Conservation (phyloP, 768 basidiomycete genomes). For the Termitomyces sp. region DNA sequence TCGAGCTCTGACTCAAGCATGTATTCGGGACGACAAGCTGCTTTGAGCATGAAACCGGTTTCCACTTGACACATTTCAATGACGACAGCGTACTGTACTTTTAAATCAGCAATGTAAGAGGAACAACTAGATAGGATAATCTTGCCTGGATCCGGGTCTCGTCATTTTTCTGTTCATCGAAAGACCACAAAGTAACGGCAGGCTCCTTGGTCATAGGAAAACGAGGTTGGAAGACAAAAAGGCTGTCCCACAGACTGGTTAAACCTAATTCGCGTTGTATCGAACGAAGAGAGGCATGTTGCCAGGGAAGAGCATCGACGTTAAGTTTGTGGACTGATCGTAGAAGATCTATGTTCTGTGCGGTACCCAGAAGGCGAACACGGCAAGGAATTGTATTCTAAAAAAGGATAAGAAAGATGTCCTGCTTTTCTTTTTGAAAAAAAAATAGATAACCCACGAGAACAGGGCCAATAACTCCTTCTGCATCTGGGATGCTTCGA, state of each 20-base stretch:
- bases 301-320: slow-evolving; percentile 33
- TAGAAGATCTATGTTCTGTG: slow-evolving; percentile 27
- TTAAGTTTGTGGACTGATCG: slow-evolving; percentile 30
- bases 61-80: slow-evolving; percentile 31
- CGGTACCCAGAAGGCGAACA: slow-evolving; percentile 20
- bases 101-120: not conserved
- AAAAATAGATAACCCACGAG: slow-evolving; percentile 25
- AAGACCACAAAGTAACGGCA: slow-evolving; percentile 24
- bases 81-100: slow-evolving; percentile 35
- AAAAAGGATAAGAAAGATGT: not conserved
- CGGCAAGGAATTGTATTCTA: slow-evolving; percentile 44
- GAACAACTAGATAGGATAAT: not conserved
- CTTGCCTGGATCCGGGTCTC: slow-evolving; percentile 23
- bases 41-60: slow-evolving; percentile 25
- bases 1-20: slow-evolving; percentile 20
- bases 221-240: slow-evolving; percentile 39
- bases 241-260: slow-evolving; percentile 30
- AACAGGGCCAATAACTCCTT: slow-evolving; percentile 40
- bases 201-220: slow-evolving; percentile 6
- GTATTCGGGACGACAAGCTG: slow-evolving; percentile 26
- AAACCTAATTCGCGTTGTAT: slow-evolving; percentile 29
- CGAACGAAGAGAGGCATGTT: slow-evolving; percentile 38
- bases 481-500: slow-evolving; percentile 31
- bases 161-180: slow-evolving; percentile 9
- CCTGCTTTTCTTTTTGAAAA: not conserved